Evolutionary conservation across 495 filamentous ascomycete genomes (phyloP), one percentile per base, ranked within the genome.

Genomic region (Xylaria palmicola): DNA sequence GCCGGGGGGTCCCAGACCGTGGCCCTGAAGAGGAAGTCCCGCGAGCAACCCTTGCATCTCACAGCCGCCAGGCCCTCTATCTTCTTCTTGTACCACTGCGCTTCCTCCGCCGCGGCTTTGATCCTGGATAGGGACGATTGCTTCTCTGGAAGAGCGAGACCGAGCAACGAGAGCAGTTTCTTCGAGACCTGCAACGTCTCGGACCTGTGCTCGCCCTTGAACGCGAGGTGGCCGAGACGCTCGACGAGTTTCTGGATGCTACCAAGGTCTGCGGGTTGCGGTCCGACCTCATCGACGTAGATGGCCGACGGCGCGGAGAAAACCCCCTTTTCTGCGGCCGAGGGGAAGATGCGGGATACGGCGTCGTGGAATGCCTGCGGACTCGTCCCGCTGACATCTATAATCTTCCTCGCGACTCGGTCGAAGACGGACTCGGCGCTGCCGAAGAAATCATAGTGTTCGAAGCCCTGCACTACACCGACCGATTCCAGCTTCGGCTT

Each of bases 21-120:
- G 26, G 24, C 34, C 8, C 30, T 34, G 49, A 53, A 53, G 49
- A 53, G 49, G n/a, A 53, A 37, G 17, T 29, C 30, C 12, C 47
- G 7, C 47, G 47, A 50, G 47, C 47, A 50, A 5, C 47, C 30
- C 26, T 50, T 50, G 47, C 47, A 50, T 50, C 30, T 50, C 13
- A 50, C 47, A 6, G 47, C 12, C 26, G 47, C 47, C n/a, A 50
- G 47, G 13, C 47, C 47, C 26, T 50, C 47, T 5, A 50, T 12
- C n/a, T 34, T 50, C 24, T 29, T 50, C 47, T 34, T 30, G 47
- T 50, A 50, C 47, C 47, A 50, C 47, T 50, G 47, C 26, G 47
- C 47, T 30, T 50, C 47, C 7, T 50, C 47, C 4, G 47, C n/a
- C 24, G 47, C 47, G 4, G 47, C 47, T 34, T 50, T 50, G 47